A percentile compares a stretch with the other conserved stretches of the same genome.
Evolutionary conservation across 148 eudicot species (phyloP).

Genomic region (Oxyria digyna): DNA sequence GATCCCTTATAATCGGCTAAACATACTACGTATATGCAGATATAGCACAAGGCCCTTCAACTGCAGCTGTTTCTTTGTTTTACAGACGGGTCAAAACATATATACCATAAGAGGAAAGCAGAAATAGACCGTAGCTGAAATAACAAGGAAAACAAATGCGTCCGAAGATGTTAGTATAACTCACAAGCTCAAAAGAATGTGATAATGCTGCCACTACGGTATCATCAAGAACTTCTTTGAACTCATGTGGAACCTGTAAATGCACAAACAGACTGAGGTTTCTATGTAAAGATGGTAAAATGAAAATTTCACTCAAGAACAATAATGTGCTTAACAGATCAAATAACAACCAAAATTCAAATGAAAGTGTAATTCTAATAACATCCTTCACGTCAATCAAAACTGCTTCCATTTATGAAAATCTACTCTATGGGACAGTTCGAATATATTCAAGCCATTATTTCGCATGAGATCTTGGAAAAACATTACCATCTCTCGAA

Average conservation of each 20-base stretch:
- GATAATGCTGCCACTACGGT: constrained; percentile 82
- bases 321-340: not conserved
- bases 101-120: not conserved
- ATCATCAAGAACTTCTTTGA: constrained; percentile 85
- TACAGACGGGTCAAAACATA: not conserved
- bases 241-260: constrained; percentile 80
- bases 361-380: not conserved
- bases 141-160: not conserved
- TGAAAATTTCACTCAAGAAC: not conserved
- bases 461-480: not conserved
- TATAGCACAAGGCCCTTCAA: not conserved
- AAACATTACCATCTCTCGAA: not conserved
- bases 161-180: constrained; percentile 16
- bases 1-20: not conserved
- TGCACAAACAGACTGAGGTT: not conserved
- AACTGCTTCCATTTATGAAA: not conserved
- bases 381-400: not conserved
- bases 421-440: not conserved
- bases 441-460: not conserved
- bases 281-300: not conserved
- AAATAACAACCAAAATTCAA: not conserved
- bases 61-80: not conserved
- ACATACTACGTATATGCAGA: not conserved
- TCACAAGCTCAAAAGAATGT: constrained; percentile 71
- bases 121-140: not conserved